These are phyloP conservation scores for Dentipellis fragilis DNA, from an alignment of 768 basidiomycete species.

Conservation along the genomic window DNA sequence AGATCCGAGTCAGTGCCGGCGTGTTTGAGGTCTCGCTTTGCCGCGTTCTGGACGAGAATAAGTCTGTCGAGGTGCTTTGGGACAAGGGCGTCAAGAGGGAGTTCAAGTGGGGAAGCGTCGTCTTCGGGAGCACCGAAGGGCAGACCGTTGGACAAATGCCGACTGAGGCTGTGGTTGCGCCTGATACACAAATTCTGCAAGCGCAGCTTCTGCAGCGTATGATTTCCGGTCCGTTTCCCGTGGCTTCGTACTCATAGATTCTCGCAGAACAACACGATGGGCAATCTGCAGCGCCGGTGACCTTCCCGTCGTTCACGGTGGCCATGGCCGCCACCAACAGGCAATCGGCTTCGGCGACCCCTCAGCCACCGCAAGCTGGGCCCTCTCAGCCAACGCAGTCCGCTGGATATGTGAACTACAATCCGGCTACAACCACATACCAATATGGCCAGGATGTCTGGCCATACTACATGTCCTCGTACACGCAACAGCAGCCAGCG, in stretches of 20 bases:
- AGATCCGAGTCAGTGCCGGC: slow-evolving; percentile 75
- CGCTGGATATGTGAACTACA: too few species aligned
- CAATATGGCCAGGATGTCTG: background rate
- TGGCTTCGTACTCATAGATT: too few species aligned
- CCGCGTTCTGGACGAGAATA: slow-evolving; percentile 56
- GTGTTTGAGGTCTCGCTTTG: slow-evolving; percentile 80
- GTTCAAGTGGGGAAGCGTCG: slow-evolving; percentile 76
- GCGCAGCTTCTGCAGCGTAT: slow-evolving; percentile 32
- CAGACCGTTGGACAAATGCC: slow-evolving; percentile 64
- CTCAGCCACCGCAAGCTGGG: background rate
- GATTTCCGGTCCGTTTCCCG: background rate
- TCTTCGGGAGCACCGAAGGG: slow-evolving; percentile 65
- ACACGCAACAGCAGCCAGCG: background rate
- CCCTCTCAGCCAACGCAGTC: too few species aligned
- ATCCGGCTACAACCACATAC: background rate
- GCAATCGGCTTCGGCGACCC: background rate
- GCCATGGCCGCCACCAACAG: background rate
- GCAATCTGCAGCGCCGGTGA: background rate
- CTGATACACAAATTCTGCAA: slow-evolving; percentile 18
- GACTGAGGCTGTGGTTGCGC: slow-evolving; percentile 30
- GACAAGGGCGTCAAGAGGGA: slow-evolving; percentile 63
- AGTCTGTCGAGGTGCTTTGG: slow-evolving; percentile 76
- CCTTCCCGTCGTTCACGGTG: slow-evolving; percentile 1
- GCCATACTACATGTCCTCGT: background rate
- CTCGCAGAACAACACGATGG: too few species aligned